Conservation (phyloP, 345 rosid species). For the Trapa bicornis region DNA sequence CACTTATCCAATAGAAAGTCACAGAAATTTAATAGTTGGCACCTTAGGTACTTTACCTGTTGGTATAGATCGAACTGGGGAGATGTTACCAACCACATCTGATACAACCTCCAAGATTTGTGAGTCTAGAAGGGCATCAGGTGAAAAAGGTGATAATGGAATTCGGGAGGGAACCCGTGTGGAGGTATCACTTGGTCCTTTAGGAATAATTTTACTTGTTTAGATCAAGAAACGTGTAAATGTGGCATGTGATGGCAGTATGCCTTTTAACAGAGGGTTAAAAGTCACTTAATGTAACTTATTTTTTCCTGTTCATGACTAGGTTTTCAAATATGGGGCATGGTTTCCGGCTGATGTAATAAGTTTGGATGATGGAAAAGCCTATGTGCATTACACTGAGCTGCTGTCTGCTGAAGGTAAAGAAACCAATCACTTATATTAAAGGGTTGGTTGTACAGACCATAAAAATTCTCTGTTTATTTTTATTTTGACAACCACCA, state of each 20-base stretch:
- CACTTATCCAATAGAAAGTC: conserved; percentile 31
- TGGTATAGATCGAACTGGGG: conserved; percentile 30
- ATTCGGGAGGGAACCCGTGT: conserved; percentile 64
- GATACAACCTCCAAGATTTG: conserved; percentile 25
- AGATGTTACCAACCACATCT: conserved; percentile 24
- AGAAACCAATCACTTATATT: conserved; percentile 17
- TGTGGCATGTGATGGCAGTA: not conserved
- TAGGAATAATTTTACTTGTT: conserved; percentile 9
- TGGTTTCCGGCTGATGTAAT: conserved; percentile 77
- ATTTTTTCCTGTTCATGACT: not conserved
- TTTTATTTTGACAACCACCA: too few species aligned
- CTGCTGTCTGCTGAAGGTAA: conserved; percentile 52
- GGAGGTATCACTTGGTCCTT: conserved; percentile 37
- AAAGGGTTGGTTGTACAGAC: conserved; percentile 10
- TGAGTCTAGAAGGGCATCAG: conserved; percentile 11
- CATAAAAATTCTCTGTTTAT: not conserved
- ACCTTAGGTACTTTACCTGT: conserved; percentile 21
- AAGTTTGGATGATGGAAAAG: conserved; percentile 64
- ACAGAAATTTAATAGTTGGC: conserved; percentile 28
- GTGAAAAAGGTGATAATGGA: conserved; percentile 19
- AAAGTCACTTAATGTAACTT: not conserved
- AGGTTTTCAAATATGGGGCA: conserved; percentile 74
- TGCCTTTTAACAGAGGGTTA: not conserved
- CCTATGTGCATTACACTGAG: conserved; percentile 57
- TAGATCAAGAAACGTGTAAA: not conserved